Evolutionary conservation across 805 yeast species (phyloP).

Genomic region (Starmerella bombi): DNA sequence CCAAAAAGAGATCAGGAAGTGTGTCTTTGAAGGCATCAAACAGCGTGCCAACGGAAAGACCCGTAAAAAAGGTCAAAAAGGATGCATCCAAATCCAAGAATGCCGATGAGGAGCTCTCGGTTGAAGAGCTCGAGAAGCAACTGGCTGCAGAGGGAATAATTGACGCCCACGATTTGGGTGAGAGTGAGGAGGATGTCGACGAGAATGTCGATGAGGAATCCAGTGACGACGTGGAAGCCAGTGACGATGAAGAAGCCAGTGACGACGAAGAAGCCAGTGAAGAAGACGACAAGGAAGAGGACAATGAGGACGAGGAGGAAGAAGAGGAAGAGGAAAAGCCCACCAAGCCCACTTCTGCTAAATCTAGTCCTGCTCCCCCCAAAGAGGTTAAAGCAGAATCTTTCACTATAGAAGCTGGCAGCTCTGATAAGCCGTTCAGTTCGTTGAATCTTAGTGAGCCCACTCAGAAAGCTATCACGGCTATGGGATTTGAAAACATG

Average conservation of each 20-base stretch:
- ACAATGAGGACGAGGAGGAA: slow-evolving; percentile 4
- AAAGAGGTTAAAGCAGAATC: slow-evolving; percentile 16
- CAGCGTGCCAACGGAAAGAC: neutral
- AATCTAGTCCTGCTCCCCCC: neutral
- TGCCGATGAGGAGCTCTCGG: slow-evolving; percentile 17
- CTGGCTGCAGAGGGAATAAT: slow-evolving; percentile 16
- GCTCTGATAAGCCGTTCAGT: slow-evolving; percentile 28
- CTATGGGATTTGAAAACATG: slow-evolving; percentile 86
- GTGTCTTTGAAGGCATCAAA: slow-evolving; percentile 1
- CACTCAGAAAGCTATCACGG: slow-evolving; percentile 64
- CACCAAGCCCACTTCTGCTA: too few species aligned
- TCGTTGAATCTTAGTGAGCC: slow-evolving; percentile 64
- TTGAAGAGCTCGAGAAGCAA: slow-evolving; percentile 19
- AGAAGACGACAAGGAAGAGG: slow-evolving; percentile 2
- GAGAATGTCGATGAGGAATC: slow-evolving; percentile 1
- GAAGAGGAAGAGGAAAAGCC: slow-evolving; percentile 1
- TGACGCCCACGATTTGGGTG: slow-evolving; percentile 15
- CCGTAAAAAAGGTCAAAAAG: slow-evolving; percentile 3
- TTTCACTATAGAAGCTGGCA: slow-evolving; percentile 16
- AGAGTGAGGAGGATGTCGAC: slow-evolving; percentile 1
- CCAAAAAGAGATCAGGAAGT: slow-evolving; percentile 13
- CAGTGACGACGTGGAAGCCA: neutral
- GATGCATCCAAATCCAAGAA: slow-evolving; percentile 1
- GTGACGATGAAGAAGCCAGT: slow-evolving; percentile 1
- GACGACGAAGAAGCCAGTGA: neutral